phyloP scores from a whole-genome alignment of 2,329 filamentous ascomycete genomes.

The Verticillium nubilum region DNA sequence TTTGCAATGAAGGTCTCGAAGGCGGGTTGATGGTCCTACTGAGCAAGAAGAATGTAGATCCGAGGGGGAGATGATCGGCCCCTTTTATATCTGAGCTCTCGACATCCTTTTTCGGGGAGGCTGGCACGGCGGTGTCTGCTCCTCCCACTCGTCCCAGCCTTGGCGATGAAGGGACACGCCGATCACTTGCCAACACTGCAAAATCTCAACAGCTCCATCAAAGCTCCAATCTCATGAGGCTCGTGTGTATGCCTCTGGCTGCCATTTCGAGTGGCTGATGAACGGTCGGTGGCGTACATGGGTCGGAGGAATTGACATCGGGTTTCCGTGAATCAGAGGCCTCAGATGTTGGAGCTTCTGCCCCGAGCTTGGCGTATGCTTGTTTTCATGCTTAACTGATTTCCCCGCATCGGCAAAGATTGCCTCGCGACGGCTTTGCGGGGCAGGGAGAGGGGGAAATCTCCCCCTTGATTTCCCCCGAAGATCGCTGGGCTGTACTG shows the following conservation, averaged over 20 bases:
- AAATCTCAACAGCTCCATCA: neutral
- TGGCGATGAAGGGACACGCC: neutral
- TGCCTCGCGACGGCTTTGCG: constrained; percentile 2
- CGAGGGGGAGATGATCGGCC: neutral
- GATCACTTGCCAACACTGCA: neutral
- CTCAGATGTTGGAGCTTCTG: constrained; percentile 1
- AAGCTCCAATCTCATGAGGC: neutral
- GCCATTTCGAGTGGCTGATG: neutral
- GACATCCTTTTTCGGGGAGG: neutral
- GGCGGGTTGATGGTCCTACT: neutral
- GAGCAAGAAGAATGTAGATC: neutral
- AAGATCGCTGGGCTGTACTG: neutral
- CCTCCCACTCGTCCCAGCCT: neutral
- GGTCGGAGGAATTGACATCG: constrained; percentile 3
- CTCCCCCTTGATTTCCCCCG: neutral
- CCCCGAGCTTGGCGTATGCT: constrained; percentile 7
- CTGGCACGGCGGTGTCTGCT: neutral
- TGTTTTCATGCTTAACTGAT: neutral
- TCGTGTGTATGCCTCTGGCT: neutral
- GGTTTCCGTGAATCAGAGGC: constrained; percentile 9
- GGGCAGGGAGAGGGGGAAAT: constrained; percentile 3
- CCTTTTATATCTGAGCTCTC: neutral
- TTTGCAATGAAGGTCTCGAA: neutral
- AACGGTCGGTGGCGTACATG: constrained; percentile 1
- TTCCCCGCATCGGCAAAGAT: neutral